phyloP scores from a whole-genome alignment of 2,329 filamentous ascomycete genomes.

The Dothistroma pini region DNA sequence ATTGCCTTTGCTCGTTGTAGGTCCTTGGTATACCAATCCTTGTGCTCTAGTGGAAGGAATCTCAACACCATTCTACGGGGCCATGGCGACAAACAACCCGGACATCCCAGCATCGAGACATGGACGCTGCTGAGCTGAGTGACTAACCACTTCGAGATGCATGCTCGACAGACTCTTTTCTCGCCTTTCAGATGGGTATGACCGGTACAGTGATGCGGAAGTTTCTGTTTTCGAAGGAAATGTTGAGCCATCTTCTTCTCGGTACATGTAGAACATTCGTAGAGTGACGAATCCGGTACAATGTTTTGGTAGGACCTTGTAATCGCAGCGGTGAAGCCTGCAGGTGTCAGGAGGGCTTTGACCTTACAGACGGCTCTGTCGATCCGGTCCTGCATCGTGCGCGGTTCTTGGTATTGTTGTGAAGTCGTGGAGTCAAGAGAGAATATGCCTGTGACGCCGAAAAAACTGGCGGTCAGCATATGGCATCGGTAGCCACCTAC shows the following conservation, averaged over 20 bases:
- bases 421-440: background rate
- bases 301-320: background rate
- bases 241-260: background rate
- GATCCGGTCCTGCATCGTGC: background rate
- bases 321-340: no score
- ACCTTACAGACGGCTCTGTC: background rate
- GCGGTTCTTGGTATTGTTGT: background rate
- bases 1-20: background rate
- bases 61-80: background rate
- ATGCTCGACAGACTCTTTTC: background rate
- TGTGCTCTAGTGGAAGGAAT: background rate
- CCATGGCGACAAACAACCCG: background rate
- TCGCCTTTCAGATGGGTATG: background rate
- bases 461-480: background rate
- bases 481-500: background rate
- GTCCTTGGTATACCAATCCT: background rate
- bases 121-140: background rate
- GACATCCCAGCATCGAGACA: background rate
- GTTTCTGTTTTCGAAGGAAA: background rate
- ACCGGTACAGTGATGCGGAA: background rate
- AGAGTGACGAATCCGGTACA: background rate
- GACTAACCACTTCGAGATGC: background rate
- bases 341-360: background rate
- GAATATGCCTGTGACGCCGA: background rate
- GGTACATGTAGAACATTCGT: background rate